Evolutionary conservation across 805 yeast species (phyloP), one percentile per base, ranked within the genome.

Genomic region (Clavispora vitiphila): DNA sequence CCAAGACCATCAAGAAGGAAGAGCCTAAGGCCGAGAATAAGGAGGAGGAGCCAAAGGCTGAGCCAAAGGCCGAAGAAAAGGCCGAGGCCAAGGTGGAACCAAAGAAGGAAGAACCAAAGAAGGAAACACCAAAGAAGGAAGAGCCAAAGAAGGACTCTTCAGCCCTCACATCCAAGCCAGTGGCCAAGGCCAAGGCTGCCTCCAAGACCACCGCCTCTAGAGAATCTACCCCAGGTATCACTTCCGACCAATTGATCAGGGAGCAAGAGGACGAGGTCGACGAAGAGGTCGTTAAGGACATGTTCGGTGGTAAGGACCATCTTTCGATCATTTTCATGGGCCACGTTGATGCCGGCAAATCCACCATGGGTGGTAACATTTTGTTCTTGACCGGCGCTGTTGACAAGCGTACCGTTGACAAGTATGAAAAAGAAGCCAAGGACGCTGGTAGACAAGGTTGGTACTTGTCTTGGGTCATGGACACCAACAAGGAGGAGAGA

Each of bases 361-460:
- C 96, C 39, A 93, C 99, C 46, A 91, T 93, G 96, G 99, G 99
- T 64, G 99, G 99, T 71, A 93, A 93, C 69, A 73, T 93, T 54
- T 77, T 93, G 50, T 91, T 75, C 61, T 73, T 93, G 59, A 91
- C 98, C 18, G 98, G 98, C 47, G 87, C 97, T 37, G 99, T 93
- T 47, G 99, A 93, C 68, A 93, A 93, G 76, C 86, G 99, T 73
- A 91, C 97, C 16, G 93, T 93, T 52, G 99, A 93, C 56, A 93
- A 93, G 67, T 91, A 91, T 63, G 98, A 93, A 73, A 81, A 90
- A 65, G 99, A 93, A 70, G 99, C 99, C 46, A 89, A 89, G 67
- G 99, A 93, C 57, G 98, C 98, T 35, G 98, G 99, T 66, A 86
- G 98, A 74, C 99, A 93, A 73, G 97, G 97, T 67, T 93, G 99